phyloP scores from a whole-genome alignment of 495 filamentous ascomycete genomes.

The Lophiostoma macrostomum region DNA sequence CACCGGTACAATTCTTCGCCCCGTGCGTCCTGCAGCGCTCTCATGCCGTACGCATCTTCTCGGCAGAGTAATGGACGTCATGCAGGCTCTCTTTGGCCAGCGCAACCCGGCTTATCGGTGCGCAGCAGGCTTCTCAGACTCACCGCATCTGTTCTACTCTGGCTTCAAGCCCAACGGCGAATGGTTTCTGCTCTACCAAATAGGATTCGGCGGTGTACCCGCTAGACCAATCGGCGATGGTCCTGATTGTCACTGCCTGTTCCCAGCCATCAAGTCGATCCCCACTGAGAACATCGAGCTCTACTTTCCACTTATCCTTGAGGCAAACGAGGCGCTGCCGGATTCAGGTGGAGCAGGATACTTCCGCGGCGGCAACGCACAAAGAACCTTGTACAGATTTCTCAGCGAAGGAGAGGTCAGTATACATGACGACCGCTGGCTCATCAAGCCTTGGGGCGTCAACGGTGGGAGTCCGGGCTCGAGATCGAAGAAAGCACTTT shows the following conservation, averaged over 20 bases:
- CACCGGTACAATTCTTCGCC: slow-evolving; percentile 47
- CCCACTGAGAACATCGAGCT: slow-evolving; percentile 52
- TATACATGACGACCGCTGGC: slow-evolving; percentile 52
- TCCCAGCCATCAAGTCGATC: slow-evolving; percentile 53
- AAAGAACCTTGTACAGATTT: slow-evolving; percentile 50
- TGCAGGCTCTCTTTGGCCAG: slow-evolving; percentile 50
- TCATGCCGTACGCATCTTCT: slow-evolving; percentile 51
- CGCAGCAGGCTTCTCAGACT: slow-evolving; percentile 51
- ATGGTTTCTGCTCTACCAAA: slow-evolving; percentile 54
- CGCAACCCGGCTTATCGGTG: slow-evolving; percentile 49
- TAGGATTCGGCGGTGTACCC: slow-evolving; percentile 52
- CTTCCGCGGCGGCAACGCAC: slow-evolving; percentile 50
- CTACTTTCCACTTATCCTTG: slow-evolving; percentile 50
- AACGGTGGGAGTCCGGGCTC: slow-evolving; percentile 48
- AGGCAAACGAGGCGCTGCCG: slow-evolving; percentile 49
- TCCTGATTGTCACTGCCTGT: slow-evolving; percentile 52
- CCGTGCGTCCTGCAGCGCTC: slow-evolving; percentile 49
- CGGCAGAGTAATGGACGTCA: slow-evolving; percentile 48
- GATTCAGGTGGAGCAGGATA: slow-evolving; percentile 50
- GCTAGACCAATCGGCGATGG: slow-evolving; percentile 50
- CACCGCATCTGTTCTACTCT: slow-evolving; percentile 52
- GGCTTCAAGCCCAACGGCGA: slow-evolving; percentile 50
- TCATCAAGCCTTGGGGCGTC: slow-evolving; percentile 53
- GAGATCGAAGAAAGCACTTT: slow-evolving; percentile 46
- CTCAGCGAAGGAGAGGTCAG: slow-evolving; percentile 48